Evolutionary conservation across 164 flowering plant species (phyloP).

Genomic region (Stephania yunnanensis): DNA sequence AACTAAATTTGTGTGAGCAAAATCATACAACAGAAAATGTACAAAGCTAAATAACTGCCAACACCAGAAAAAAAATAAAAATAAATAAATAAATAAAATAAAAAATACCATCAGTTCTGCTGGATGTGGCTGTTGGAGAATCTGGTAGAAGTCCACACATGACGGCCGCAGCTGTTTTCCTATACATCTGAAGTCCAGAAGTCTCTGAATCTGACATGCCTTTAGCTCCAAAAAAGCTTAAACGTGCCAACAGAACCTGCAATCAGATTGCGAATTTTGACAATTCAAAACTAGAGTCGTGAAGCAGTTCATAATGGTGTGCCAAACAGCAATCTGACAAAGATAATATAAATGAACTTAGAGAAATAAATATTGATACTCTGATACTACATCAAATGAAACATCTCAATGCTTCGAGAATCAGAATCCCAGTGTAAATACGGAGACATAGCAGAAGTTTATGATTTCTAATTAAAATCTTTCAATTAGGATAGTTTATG

Average conservation of each 20-base stretch:
- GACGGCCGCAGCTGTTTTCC: constrained; percentile 83
- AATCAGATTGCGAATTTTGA: constrained; percentile 4
- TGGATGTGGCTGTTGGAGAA: constrained; percentile 82
- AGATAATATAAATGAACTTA: no score
- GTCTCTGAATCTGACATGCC: constrained; percentile 29
- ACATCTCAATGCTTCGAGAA: no score
- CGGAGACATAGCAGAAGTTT: no score
- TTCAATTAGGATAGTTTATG: no score
- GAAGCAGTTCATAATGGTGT: no score
- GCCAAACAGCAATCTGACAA: no score
- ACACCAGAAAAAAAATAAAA: background rate
- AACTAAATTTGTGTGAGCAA: background rate
- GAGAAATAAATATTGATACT: no score
- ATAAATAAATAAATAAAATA: no score
- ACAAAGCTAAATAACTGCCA: background rate
- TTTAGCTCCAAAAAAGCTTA: constrained; percentile 56
- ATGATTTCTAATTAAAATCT: no score
- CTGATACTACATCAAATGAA: no score
- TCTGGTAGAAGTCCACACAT: constrained; percentile 88
- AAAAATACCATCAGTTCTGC: constrained; percentile 73
- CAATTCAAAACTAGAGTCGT: background rate
- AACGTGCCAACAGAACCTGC: constrained; percentile 82
- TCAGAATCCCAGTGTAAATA: no score
- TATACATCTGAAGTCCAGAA: constrained; percentile 49
- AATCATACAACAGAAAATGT: background rate